phyloP scores from a whole-genome alignment of 345 rosid genomes.

The Hibiscus mutabilis region DNA sequence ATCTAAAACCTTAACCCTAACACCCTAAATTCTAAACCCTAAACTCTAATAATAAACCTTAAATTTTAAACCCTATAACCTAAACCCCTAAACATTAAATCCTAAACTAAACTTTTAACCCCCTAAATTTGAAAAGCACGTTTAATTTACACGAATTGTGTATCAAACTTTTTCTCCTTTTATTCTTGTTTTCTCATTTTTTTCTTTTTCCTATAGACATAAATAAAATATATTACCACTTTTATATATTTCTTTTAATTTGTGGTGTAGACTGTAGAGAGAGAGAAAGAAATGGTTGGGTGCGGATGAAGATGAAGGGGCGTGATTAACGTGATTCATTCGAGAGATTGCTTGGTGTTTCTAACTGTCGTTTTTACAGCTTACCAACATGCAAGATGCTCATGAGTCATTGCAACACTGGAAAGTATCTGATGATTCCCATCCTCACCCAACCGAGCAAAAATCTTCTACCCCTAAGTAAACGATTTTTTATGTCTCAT shows the following conservation, averaged over 20 bases:
- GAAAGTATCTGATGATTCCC: conserved; percentile 16
- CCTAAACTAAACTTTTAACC: too few relatives aligned
- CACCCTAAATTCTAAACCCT: too few relatives aligned
- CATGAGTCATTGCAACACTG: conserved; percentile 25
- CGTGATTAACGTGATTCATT: conserved; percentile 44
- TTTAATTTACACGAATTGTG: too few relatives aligned
- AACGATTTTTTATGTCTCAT: too few relatives aligned
- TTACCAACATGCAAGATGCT: conserved; percentile 35
- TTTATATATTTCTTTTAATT: not conserved
- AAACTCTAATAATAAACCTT: too few relatives aligned
- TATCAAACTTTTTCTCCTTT: too few relatives aligned
- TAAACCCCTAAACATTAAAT: too few relatives aligned
- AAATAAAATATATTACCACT: too few relatives aligned
- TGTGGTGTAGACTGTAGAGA: not conserved
- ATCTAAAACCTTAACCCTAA: too few relatives aligned
- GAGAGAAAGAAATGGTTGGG: conserved; percentile 6
- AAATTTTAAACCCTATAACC: too few relatives aligned
- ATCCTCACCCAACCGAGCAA: not conserved
- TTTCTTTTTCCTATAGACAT: not conserved
- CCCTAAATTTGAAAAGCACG: too few relatives aligned
- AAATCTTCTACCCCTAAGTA: too few relatives aligned
- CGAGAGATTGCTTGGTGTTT: not conserved
- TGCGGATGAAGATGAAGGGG: conserved; percentile 22
- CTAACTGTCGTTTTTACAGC: conserved; percentile 28
- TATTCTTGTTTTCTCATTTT: not conserved